Evolutionary conservation across 208 protist genomes (phyloP), one percentile per base, ranked within the genome.

Genomic region (Leishmania amazonensis): DNA sequence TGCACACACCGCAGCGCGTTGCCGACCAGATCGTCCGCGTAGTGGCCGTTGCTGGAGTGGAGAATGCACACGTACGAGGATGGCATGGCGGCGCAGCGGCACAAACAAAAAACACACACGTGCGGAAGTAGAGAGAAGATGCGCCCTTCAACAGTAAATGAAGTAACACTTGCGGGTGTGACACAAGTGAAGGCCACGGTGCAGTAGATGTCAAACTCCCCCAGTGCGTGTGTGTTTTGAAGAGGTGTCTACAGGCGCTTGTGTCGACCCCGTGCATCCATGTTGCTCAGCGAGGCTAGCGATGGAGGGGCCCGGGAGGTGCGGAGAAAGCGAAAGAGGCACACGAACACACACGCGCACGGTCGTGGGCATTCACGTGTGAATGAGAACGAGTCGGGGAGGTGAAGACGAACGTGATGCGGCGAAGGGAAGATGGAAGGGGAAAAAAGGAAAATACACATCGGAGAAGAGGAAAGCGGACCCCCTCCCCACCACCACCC

Each of bases 61-160:
- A 97, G 76, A 45, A 97, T 80, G n/a, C 87, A 91, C n/a, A 93
- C 85, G 58, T 81, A 79, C 11, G 82, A 68, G 8, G 72, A 68
- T 28, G 82, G 64, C 82, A 85, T 85, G 78, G 64, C 28, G 53
- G 35, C 31, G 57, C 24, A 51, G 57, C 73, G 38, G 40, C 35
- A 38, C 35, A 38, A 19, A 31, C 7, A 51, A 58, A 28, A 70
- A 72, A 47, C n/a, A 72, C 24, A 70, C 1, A 57, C 17, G 19
- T 79, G 11, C 7, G 9, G 15, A 35, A 24, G 47, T 9, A 7
- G 73, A 74, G 70, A 74, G 45, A 74, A 53, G 70, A 53, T 3
- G 67, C 42, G 67, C n/a, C 28, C 70, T 17, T 53, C 2, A 75
- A 74, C 24, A 51, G 58, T 53, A 2, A 53, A 21, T 28, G 15